These are phyloP conservation scores for Cicer judaicum DNA, from an alignment of 306 rosid species.

Conservation along the genomic window DNA sequence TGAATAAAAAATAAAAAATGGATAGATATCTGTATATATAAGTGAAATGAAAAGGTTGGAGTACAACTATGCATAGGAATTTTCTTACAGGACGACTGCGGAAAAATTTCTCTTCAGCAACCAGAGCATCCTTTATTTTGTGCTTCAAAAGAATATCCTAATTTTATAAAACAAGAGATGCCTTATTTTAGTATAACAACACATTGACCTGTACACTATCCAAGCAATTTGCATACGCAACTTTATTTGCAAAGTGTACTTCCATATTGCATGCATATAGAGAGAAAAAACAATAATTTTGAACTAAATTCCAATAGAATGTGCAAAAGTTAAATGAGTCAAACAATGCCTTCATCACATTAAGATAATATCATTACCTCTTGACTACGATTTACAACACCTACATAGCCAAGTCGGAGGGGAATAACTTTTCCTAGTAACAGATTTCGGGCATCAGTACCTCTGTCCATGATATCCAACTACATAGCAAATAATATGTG, in stretches of 20 bases:
- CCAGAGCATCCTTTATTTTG: conserved; percentile 93
- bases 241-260: conserved; percentile 28
- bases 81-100: conserved; percentile 91
- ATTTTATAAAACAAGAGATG: conserved; percentile 46
- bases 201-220: conserved; percentile 28
- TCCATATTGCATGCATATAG: neutral
- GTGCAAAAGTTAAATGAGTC: conserved; percentile 30
- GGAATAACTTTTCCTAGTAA: conserved; percentile 97
- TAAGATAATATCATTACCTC: conserved; percentile 66
- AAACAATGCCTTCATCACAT: conserved; percentile 9
- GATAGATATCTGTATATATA: conserved; percentile 13
- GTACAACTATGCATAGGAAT: conserved; percentile 19
- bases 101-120: conserved; percentile 90
- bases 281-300: conserved; percentile 1
- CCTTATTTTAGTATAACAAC: conserved; percentile 40
- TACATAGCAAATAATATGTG: conserved; percentile 41
- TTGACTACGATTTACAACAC: conserved; percentile 97
- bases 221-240: conserved; percentile 37
- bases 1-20: conserved; percentile 30
- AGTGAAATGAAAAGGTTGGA: conserved; percentile 27
- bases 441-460: conserved; percentile 97
- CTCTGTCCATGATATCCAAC: conserved; percentile 99
- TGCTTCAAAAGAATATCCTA: conserved; percentile 87
- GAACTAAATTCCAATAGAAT: conserved; percentile 28
- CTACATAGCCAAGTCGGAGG: conserved; percentile 93